Conservation (phyloP, 495 filamentous ascomycete species). For the Tuber melanosporum region DNA sequence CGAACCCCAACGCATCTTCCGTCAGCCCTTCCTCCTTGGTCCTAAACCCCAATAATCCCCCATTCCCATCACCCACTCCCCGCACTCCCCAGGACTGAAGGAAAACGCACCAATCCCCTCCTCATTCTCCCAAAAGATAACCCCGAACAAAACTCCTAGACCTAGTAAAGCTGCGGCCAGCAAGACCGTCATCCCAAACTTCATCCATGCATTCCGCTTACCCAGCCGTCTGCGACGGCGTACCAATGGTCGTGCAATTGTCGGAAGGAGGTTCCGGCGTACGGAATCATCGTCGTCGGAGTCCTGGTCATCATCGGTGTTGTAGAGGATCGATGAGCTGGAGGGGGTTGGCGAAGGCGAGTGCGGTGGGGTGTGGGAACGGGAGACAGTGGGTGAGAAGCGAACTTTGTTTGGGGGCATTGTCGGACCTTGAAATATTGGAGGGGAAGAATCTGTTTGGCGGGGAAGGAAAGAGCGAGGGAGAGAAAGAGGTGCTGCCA, state of each 20-base stretch:
- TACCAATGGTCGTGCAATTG: slow-evolving; percentile 6
- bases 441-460: not conserved
- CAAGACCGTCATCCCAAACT: slow-evolving; percentile 22
- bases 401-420: slow-evolving; percentile 19
- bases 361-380: slow-evolving; percentile 24
- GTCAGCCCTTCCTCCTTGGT: not conserved
- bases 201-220: slow-evolving; percentile 9
- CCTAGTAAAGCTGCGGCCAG: slow-evolving; percentile 16
- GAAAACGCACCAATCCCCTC: slow-evolving; percentile 24
- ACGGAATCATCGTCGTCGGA: slow-evolving; percentile 1
- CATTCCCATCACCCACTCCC: not conserved
- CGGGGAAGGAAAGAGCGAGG: not conserved
- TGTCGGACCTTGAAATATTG: not conserved
- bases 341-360: slow-evolving; percentile 5
- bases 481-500: not conserved
- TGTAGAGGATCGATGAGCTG: slow-evolving; percentile 11
- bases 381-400: slow-evolving; percentile 33
- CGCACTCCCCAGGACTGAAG: not conserved
- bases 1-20: not conserved
- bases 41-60: not conserved
- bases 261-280: not conserved
- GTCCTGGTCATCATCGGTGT: slow-evolving; percentile 3
- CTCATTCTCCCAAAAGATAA: slow-evolving; percentile 31
- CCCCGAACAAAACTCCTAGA: slow-evolving; percentile 24
- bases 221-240: not conserved